Evolutionary conservation across 2,329 filamentous ascomycete species (phyloP).

Genomic region (Aureobasidium musti): DNA sequence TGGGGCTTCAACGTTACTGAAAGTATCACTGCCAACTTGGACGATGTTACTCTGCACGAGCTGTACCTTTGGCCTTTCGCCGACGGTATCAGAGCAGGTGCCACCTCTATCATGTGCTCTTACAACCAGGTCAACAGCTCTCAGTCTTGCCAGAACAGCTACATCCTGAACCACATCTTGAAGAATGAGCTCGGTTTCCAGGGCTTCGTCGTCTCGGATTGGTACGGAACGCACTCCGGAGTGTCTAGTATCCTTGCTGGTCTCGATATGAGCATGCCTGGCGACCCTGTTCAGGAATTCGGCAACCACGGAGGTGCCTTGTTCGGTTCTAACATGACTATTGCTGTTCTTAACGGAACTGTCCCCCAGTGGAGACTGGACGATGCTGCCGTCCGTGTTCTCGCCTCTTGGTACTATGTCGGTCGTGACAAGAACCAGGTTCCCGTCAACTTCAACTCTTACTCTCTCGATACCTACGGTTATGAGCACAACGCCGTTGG

Average conservation of each 20-base stretch:
- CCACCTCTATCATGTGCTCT: constrained; percentile 62
- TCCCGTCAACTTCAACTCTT: constrained; percentile 50
- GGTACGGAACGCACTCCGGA: constrained; percentile 64
- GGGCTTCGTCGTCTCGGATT: constrained; percentile 68
- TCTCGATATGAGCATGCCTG: constrained; percentile 68
- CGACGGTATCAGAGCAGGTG: constrained; percentile 60
- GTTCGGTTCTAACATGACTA: constrained; percentile 37
- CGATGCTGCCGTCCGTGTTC: constrained; percentile 49
- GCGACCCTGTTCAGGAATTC: constrained; percentile 39
- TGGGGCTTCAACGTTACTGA: constrained; percentile 51
- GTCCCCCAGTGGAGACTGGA: constrained; percentile 44
- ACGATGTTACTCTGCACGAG: constrained; percentile 57
- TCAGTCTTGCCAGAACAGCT: constrained; percentile 62
- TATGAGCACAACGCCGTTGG: constrained; percentile 64
- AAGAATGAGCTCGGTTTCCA: constrained; percentile 72
- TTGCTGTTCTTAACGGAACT: constrained; percentile 37
- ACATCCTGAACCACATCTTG: constrained; percentile 65
- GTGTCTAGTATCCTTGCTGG: constrained; percentile 62
- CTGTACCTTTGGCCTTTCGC: constrained; percentile 66
- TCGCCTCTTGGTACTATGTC: constrained; percentile 54
- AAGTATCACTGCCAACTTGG: constrained; percentile 62
- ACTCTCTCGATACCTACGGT: constrained; percentile 61
- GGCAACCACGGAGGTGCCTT: constrained; percentile 33
- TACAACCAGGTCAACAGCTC: constrained; percentile 75
- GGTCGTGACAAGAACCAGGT: constrained; percentile 54